These are phyloP conservation scores for Trypanosoma grayi DNA, from an alignment of 208 protist species.

Conservation along the genomic window DNA sequence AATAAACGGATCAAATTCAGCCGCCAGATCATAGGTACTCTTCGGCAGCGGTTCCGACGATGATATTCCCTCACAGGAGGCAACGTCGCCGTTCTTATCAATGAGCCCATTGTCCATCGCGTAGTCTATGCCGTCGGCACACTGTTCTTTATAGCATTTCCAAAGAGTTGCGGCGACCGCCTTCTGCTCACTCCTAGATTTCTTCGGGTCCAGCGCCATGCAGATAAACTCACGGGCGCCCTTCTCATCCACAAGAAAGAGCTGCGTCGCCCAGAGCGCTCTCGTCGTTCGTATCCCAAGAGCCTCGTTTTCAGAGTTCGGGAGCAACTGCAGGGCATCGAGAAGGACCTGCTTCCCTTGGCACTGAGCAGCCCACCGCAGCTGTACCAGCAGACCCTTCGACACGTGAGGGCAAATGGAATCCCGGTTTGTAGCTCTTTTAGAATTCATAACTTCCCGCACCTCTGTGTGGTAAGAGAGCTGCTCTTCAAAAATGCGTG, in stretches of 20 bases:
- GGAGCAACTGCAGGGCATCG: conserved; percentile 27
- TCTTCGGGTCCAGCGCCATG: conserved; percentile 45
- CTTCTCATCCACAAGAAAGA: conserved; percentile 21
- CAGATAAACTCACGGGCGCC: conserved; percentile 23
- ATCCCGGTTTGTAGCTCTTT: conserved; percentile 24
- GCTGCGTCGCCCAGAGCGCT: conserved; percentile 32
- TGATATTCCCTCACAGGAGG: conserved; percentile 33
- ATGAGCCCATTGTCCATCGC: conserved; percentile 45
- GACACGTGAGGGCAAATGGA: conserved; percentile 36
- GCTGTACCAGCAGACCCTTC: conserved; percentile 36
- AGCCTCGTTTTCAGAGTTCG: conserved; percentile 38
- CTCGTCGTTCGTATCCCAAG: conserved; percentile 43
- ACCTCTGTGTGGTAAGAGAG: conserved; percentile 59
- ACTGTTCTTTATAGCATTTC: conserved; percentile 38
- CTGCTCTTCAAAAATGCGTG: conserved; percentile 56
- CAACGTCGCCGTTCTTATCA: conserved; percentile 31
- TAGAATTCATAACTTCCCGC: conserved; percentile 30
- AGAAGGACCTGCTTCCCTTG: conserved; percentile 22
- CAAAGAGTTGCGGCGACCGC: conserved; percentile 45
- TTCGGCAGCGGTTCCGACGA: conserved; percentile 21
- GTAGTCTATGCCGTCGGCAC: conserved; percentile 29
- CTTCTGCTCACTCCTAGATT: conserved; percentile 64
- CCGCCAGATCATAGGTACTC: conserved; percentile 23
- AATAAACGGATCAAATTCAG: conserved; percentile 32
- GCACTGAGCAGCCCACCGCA: conserved; percentile 48